A percentile compares a stretch with the other conserved stretches of the same genome.
Conservation (phyloP, 768 basidiomycete genomes). For the Leucocoprinus sp. region DNA sequence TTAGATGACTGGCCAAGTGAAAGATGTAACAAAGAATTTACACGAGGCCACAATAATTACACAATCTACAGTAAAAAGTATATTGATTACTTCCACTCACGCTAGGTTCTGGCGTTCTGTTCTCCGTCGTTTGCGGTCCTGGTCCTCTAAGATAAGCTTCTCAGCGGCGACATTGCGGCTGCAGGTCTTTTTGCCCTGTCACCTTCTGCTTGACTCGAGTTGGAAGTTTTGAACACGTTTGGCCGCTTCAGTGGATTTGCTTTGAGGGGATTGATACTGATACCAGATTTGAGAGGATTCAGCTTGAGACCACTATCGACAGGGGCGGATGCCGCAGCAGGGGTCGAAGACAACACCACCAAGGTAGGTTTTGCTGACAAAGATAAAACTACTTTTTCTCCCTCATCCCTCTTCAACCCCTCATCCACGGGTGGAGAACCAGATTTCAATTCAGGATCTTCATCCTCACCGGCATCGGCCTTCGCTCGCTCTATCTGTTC, state of each 20-base stretch:
- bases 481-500: constrained; percentile 92
- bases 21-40: too few relatives aligned
- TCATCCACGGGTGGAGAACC: constrained; percentile 37
- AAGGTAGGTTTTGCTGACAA: constrained; percentile 48
- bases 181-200: constrained; percentile 55
- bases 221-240: constrained; percentile 59
- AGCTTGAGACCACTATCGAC: constrained; percentile 50
- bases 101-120: constrained; percentile 47
- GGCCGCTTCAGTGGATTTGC: constrained; percentile 64
- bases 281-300: constrained; percentile 49
- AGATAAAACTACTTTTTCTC: constrained; percentile 70
- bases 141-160: constrained; percentile 80
- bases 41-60: not conserved
- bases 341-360: constrained; percentile 22
- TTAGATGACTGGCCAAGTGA: too few relatives aligned
- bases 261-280: constrained; percentile 55
- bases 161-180: constrained; percentile 73
- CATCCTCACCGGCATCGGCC: constrained; percentile 32
- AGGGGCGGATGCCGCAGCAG: constrained; percentile 28
- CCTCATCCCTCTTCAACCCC: constrained; percentile 67
- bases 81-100: constrained; percentile 14
- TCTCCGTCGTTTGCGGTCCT: constrained; percentile 76
- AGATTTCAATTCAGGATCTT: constrained; percentile 8
- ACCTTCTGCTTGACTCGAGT: constrained; percentile 24
- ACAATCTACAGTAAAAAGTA: constrained; percentile 1